These are phyloP conservation scores for Simplicillium sp. DNA, from an alignment of 2,329 filamentous ascomycete genomes.

Conservation along the genomic window DNA sequence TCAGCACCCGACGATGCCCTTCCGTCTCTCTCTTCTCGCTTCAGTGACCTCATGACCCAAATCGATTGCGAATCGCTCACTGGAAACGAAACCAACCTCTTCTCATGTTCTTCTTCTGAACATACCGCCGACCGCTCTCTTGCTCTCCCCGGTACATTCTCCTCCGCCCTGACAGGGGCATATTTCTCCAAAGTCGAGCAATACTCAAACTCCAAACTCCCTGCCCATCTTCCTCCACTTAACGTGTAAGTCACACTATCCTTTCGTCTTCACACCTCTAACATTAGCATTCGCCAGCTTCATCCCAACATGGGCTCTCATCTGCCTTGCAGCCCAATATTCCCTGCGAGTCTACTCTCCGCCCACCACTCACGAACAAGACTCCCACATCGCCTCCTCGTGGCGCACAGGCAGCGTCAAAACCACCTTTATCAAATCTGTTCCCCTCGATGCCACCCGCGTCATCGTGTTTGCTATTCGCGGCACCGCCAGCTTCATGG, in stretches of 20 bases:
- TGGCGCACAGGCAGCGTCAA: slow-evolving; percentile 63
- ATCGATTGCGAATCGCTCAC: slow-evolving; percentile 55
- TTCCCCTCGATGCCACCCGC: slow-evolving; percentile 68
- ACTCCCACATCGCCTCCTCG: slow-evolving; percentile 62
- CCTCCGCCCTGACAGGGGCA: slow-evolving; percentile 34
- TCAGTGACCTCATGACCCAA: slow-evolving; percentile 60
- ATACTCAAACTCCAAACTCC: slow-evolving; percentile 70
- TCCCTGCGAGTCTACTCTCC: slow-evolving; percentile 65
- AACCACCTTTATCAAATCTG: slow-evolving; percentile 75
- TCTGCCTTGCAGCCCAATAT: slow-evolving; percentile 72
- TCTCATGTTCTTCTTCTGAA: slow-evolving; percentile 22
- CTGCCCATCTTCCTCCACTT: slow-evolving; percentile 56
- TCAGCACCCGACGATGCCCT: too few species aligned
- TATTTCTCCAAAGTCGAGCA: slow-evolving; percentile 70
- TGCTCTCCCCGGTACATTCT: slow-evolving; percentile 3
- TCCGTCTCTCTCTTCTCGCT: slow-evolving; percentile 17
- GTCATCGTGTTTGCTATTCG: slow-evolving; percentile 78
- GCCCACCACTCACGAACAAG: slow-evolving; percentile 51
- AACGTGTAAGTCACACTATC: slow-evolving; percentile 43
- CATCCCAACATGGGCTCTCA: slow-evolving; percentile 64
- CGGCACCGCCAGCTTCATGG: slow-evolving; percentile 70
- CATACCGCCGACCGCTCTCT: slow-evolving; percentile 1
- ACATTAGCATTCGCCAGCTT: too few species aligned
- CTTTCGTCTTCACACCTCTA: neutral
- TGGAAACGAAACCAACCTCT: slow-evolving; percentile 46